phyloP scores from a whole-genome alignment of 768 basidiomycete species.

The Boletus huronensis region DNA sequence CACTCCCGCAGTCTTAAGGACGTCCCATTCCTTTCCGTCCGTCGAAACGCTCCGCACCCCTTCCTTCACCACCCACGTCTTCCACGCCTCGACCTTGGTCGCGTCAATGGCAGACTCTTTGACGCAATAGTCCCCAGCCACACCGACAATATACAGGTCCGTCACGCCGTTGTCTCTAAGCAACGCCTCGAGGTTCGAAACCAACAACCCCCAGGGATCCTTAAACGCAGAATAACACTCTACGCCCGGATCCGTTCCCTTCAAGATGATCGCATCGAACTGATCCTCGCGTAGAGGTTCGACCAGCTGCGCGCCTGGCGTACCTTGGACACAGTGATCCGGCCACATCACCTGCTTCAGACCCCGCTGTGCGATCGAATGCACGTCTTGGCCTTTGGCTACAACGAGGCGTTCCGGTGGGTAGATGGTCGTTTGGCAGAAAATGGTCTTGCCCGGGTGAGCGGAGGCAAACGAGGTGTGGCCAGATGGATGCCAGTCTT shows the following conservation, averaged over 20 bases:
- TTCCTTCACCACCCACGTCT: slow-evolving; percentile 48
- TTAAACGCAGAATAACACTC: slow-evolving; percentile 84
- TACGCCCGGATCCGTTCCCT: slow-evolving; percentile 55
- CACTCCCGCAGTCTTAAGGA: slow-evolving; percentile 36
- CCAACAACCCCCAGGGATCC: slow-evolving; percentile 48
- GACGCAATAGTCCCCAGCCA: slow-evolving; percentile 83
- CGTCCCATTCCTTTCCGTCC: slow-evolving; percentile 36
- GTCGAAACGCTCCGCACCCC: slow-evolving; percentile 42
- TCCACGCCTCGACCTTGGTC: slow-evolving; percentile 42
- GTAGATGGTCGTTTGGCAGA: slow-evolving; percentile 39
- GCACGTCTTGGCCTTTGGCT: slow-evolving; percentile 23
- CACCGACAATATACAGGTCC: slow-evolving; percentile 59
- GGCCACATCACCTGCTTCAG: slow-evolving; percentile 71
- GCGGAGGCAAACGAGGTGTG: slow-evolving; percentile 72
- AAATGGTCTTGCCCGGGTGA: slow-evolving; percentile 37
- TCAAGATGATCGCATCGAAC: slow-evolving; percentile 44
- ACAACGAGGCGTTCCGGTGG: slow-evolving; percentile 33
- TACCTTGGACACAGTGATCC: slow-evolving; percentile 67
- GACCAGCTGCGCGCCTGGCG: slow-evolving; percentile 60
- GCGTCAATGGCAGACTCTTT: slow-evolving; percentile 55
- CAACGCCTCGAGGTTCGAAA: slow-evolving; percentile 45
- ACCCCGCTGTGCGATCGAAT: slow-evolving; percentile 21
- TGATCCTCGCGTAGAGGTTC: slow-evolving; percentile 41
- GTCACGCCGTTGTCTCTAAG: slow-evolving; percentile 44
- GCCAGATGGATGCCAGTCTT: slow-evolving; percentile 54